phyloP scores from a whole-genome alignment of 2,329 filamentous ascomycete species.

The Fulvia fulva region DNA sequence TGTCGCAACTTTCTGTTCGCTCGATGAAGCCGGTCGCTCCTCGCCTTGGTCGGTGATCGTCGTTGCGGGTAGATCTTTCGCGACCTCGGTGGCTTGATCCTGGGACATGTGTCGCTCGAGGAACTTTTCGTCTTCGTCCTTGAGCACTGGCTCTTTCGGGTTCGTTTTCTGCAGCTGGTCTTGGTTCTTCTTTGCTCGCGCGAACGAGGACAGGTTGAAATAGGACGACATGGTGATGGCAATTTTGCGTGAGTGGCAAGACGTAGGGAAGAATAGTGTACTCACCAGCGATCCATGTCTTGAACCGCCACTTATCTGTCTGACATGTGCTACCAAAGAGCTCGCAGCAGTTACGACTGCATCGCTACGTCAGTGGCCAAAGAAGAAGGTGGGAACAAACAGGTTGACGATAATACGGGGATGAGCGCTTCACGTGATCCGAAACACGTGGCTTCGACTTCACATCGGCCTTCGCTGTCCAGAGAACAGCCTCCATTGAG shows the following conservation, averaged over 20 bases:
- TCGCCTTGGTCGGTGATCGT: slow-evolving; percentile 25
- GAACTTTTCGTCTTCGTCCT: slow-evolving; percentile 59
- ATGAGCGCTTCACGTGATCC: neutral
- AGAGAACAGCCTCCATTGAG: too few relatives aligned
- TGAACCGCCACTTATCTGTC: slow-evolving; percentile 14
- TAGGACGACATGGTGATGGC: slow-evolving; percentile 23
- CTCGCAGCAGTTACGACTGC: neutral
- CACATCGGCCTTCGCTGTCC: too few relatives aligned
- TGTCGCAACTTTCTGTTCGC: slow-evolving; percentile 28
- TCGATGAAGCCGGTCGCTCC: slow-evolving; percentile 19
- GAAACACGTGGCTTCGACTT: neutral
- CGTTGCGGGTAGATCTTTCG: slow-evolving; percentile 11
- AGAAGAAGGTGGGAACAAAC: neutral
- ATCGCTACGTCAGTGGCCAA: neutral
- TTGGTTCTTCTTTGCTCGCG: slow-evolving; percentile 34
- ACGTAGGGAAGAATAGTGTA: slow-evolving; percentile 1
- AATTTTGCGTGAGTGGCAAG: neutral
- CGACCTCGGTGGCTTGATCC: slow-evolving; percentile 22
- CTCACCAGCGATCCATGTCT: slow-evolving; percentile 10
- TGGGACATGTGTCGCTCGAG: slow-evolving; percentile 37
- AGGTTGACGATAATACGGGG: neutral
- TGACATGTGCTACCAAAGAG: neutral
- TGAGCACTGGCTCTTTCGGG: slow-evolving; percentile 48
- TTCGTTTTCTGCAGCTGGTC: slow-evolving; percentile 35
- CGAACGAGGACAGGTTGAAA: slow-evolving; percentile 34